phyloP scores from a whole-genome alignment of 1,139 yeast species.

The Magnusiomyces sp. region DNA sequence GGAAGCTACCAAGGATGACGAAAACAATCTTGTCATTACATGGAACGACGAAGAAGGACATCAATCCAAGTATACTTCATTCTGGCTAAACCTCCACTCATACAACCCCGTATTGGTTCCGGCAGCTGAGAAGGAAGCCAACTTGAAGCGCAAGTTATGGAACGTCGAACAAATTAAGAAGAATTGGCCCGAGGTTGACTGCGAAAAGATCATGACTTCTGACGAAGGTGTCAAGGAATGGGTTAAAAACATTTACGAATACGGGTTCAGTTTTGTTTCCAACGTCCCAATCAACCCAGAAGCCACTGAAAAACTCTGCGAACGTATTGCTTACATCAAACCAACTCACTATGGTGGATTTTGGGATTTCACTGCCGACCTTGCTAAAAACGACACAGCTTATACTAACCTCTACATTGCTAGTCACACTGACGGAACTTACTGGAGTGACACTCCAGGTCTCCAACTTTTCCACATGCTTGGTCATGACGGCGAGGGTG shows the following conservation, averaged over 20 bases:
- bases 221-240: constrained; percentile 49
- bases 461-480: constrained; percentile 63
- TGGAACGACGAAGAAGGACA: constrained; percentile 47
- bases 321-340: constrained; percentile 53
- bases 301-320: constrained; percentile 53
- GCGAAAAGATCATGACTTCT: constrained; percentile 38
- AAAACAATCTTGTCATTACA: constrained; percentile 26
- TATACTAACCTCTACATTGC: constrained; percentile 63
- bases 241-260: constrained; percentile 48
- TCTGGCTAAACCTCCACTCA: constrained; percentile 55
- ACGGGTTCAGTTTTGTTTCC: constrained; percentile 59
- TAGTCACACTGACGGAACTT: constrained; percentile 70
- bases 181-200: constrained; percentile 48
- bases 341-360: constrained; percentile 77
- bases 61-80: constrained; percentile 37
- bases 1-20: constrained; percentile 6
- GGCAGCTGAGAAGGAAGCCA: constrained; percentile 29
- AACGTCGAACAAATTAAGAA: constrained; percentile 38
- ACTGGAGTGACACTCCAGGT: constrained; percentile 73
- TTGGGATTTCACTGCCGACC: constrained; percentile 73
- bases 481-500: constrained; percentile 63
- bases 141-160: constrained; percentile 37
- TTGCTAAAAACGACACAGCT: constrained; percentile 66
- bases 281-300: constrained; percentile 56
- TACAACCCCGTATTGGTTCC: constrained; percentile 44